A percentile compares a stretch with the other conserved stretches of the same genome.
Evolutionary conservation across 768 basidiomycete genomes (phyloP).

Genomic region (Mycena crocata): DNA sequence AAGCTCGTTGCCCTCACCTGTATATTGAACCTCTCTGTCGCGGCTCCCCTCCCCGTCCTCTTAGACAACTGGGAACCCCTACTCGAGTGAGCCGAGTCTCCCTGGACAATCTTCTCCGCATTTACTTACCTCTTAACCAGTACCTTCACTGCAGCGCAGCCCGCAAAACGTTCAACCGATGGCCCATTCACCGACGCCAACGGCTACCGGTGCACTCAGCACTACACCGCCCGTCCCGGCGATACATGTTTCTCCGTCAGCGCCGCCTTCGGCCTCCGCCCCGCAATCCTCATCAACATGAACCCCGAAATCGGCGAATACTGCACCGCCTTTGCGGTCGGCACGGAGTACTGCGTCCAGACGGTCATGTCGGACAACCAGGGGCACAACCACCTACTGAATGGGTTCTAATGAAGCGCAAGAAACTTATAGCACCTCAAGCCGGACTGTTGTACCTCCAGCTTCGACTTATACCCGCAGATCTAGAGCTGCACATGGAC

Average conservation of each 20-base stretch:
- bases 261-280: neutral
- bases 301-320: conserved; percentile 10
- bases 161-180: neutral
- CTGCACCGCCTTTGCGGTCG: neutral
- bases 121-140: neutral
- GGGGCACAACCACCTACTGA: conserved; percentile 20
- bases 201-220: conserved; percentile 8
- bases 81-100: neutral
- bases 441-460: too few relatives aligned
- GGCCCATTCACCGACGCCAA: neutral
- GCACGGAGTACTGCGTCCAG: neutral
- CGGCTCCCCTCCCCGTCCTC: neutral
- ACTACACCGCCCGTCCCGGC: neutral
- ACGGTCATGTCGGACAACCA: neutral
- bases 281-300: neutral
- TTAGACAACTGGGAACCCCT: neutral
- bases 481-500: too few relatives aligned
- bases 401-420: conserved; percentile 38
- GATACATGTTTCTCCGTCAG: neutral
- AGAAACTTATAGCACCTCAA: too few relatives aligned
- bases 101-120: neutral
- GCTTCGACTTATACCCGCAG: too few relatives aligned
- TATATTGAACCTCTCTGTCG: neutral
- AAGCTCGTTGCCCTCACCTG: neutral
- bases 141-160: neutral